Conservation (phyloP, 345 rosid species). For the Heritiera littoralis region DNA sequence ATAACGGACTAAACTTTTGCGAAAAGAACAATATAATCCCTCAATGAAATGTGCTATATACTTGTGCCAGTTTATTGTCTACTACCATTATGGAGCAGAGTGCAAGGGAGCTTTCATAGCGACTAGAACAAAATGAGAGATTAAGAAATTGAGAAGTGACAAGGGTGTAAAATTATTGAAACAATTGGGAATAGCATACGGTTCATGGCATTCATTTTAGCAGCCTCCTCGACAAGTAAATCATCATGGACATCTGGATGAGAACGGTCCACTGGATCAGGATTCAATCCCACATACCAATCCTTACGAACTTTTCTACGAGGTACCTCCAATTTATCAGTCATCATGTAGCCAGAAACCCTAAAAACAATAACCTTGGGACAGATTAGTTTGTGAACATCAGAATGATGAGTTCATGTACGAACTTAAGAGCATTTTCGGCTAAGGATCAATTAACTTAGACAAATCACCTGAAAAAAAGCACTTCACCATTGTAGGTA, state of each 20-base stretch:
- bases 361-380: slow-evolving; percentile 41
- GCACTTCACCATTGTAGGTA: slow-evolving; percentile 92
- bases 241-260: slow-evolving; percentile 91
- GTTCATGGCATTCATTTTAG: slow-evolving; percentile 41
- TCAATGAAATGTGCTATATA: background rate
- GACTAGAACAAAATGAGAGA: background rate
- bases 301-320: slow-evolving; percentile 83
- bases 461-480: slow-evolving; percentile 79
- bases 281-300: slow-evolving; percentile 86
- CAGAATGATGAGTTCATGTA: slow-evolving; percentile 6
- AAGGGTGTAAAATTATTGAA: background rate
- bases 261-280: slow-evolving; percentile 92
- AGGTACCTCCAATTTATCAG: slow-evolving; percentile 87
- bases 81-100: background rate
- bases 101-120: background rate
- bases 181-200: slow-evolving; percentile 52
- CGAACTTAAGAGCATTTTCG: slow-evolving; percentile 4
- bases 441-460: background rate
- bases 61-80: background rate
- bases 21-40: background rate
- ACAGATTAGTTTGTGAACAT: slow-evolving; percentile 5
- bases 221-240: slow-evolving; percentile 62
- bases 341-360: slow-evolving; percentile 93
- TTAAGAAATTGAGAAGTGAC: slow-evolving; percentile 2
- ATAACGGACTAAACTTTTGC: background rate